Evolutionary conservation across 148 eudicot species (phyloP), one percentile per base, ranked within the genome.

Genomic region (Fagopyrum tataricum): DNA sequence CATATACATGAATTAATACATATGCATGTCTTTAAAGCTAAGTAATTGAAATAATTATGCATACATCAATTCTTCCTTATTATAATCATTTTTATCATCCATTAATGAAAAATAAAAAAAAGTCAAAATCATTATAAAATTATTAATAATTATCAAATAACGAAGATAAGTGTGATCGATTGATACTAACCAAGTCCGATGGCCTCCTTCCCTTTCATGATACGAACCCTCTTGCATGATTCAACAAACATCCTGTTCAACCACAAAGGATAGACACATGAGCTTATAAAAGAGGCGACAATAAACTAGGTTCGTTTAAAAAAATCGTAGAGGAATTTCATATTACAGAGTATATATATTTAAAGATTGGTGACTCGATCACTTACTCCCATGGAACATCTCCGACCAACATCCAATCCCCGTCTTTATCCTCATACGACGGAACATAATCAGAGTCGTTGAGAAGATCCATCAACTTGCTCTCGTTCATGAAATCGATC

Each of bases 341-440:
- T 0, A 31, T 31, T 31, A 31, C 13, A 71, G 3, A 6, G 23
- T 55, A 55, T 0, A 13, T 20, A 13, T 55, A 20, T 0, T 5
- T 5, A 2, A 13, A 20, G 6, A 55, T 55, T 55, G n/a, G 23
- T 5, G 6, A 15, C 21, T 77, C 23, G 2, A 71, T n/a, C 44
- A 73, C 89, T 83, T 84, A 91, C 97, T 81, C 89, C 97, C 94
- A 91, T 5, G 97, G 95, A 66, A 91, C 97, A 55, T 91, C 97
- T 17, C 97, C 97, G 15, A 91, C 89, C 52, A 91, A 92, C 92
- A 91, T 87, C 97, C 97, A 91, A 74, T 91, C 97, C 7, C 90
- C 95, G 75, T 89, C 97, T 70, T 87, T 89, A 77, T 91, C 97
- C 70, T 91, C 90, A 72, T 86, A 92, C 24, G 95, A 89, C 13